Evolutionary conservation across 1,139 yeast genomes (phyloP).

Genomic region (Saccharomyces hybrid): DNA sequence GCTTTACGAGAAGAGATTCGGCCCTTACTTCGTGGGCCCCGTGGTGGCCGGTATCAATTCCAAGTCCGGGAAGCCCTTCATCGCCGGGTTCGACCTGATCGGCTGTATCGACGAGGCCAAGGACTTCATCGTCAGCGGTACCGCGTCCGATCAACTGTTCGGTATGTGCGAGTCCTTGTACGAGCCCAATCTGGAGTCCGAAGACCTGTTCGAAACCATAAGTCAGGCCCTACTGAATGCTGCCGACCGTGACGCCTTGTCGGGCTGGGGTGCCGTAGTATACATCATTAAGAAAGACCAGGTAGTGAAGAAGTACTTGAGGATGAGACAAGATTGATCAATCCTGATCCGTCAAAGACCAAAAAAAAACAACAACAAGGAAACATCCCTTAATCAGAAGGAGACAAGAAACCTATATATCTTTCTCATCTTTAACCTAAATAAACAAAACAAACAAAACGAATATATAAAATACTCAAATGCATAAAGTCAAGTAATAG

Average conservation of each 20-base stretch:
- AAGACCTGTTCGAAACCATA: constrained; percentile 90
- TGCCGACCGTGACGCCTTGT: constrained; percentile 92
- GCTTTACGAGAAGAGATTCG: constrained; percentile 84
- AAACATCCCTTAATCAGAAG: background rate
- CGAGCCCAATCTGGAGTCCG: constrained; percentile 90
- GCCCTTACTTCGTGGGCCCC: constrained; percentile 96
- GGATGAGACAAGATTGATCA: constrained; percentile 81
- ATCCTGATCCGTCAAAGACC: background rate
- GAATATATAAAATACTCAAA: constrained; percentile 4
- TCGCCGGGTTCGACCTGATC: constrained; percentile 92
- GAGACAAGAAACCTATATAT: background rate
- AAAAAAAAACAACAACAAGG: background rate
- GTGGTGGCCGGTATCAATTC: constrained; percentile 91
- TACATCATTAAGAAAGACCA: constrained; percentile 88
- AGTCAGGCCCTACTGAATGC: constrained; percentile 92
- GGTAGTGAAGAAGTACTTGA: constrained; percentile 77
- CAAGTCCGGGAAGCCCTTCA: constrained; percentile 73
- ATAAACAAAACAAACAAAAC: constrained; percentile 2
- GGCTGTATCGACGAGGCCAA: constrained; percentile 95
- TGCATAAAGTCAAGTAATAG: background rate
- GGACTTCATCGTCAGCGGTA: constrained; percentile 95
- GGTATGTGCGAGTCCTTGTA: constrained; percentile 99
- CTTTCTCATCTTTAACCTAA: background rate
- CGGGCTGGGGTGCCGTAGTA: constrained; percentile 99
- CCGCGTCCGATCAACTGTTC: constrained; percentile 89